These are phyloP conservation scores for Coemansia interrupta DNA, from an alignment of 192 early-diverging fungal genomes.

Conservation along the genomic window DNA sequence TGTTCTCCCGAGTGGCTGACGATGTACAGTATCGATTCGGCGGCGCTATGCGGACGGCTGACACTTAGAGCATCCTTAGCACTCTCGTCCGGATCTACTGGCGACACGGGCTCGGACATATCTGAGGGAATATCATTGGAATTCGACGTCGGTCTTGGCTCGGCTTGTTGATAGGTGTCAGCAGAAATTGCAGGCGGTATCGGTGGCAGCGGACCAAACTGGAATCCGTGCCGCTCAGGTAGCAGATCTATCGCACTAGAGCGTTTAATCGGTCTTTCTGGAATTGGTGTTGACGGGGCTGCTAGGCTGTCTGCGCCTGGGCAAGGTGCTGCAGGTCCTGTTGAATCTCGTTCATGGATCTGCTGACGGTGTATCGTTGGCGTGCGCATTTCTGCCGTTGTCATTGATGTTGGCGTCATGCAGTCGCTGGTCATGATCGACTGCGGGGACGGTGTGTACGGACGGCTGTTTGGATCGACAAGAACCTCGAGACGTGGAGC, in stretches of 20 bases:
- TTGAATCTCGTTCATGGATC: background rate
- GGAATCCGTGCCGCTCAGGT: constrained; percentile 6
- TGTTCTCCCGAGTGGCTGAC: constrained; percentile 1
- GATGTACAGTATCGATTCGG: constrained; percentile 20
- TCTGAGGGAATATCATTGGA: background rate
- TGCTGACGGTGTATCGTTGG: constrained; percentile 1
- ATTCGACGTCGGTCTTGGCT: background rate
- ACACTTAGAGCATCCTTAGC: background rate
- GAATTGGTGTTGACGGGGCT: constrained; percentile 15
- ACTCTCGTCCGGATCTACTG: too few relatives aligned
- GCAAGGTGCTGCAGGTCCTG: background rate
- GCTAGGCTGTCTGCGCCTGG: constrained; percentile 8
- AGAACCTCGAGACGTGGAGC: constrained; percentile 23
- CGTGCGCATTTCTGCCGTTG: background rate
- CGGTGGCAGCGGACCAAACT: constrained; percentile 21
- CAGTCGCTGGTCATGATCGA: constrained; percentile 9
- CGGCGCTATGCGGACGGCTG: constrained; percentile 1
- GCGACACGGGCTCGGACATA: too few relatives aligned
- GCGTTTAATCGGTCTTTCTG: background rate
- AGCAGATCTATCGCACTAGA: constrained; percentile 6
- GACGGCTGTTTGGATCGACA: constrained; percentile 2
- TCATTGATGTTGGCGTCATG: background rate
- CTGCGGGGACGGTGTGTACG: constrained; percentile 18
- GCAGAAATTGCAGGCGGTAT: background rate
- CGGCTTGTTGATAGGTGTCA: background rate